Percentiles rank a stretch among this genome's conserved stretches.
phyloP scores from a whole-genome alignment of 176 grass and related monocot genomes.

The Avena atlantica region DNA sequence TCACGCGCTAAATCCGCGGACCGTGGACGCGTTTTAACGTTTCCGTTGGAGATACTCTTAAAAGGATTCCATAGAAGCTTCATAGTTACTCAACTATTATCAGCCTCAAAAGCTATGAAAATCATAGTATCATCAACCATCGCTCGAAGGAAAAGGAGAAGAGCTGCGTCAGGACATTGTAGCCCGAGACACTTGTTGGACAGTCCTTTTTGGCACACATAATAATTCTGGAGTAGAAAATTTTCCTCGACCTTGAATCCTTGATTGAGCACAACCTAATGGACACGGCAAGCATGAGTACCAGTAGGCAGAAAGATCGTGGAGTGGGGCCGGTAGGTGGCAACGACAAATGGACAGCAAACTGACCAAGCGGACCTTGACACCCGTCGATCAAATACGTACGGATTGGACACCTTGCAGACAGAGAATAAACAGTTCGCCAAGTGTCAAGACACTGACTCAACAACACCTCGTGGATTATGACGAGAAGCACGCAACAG shows the following conservation, averaged over 20 bases:
- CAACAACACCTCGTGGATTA: neutral
- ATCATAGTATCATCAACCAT: neutral
- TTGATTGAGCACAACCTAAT: neutral
- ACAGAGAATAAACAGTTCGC: neutral
- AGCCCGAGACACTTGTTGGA: neutral
- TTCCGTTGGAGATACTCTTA: no score
- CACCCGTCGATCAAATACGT: neutral
- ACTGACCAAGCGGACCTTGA: neutral
- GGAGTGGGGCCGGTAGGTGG: slow-evolving; percentile 7
- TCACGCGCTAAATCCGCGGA: no score
- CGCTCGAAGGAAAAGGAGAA: neutral
- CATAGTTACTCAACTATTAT: neutral
- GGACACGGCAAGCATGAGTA: neutral
- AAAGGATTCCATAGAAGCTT: neutral
- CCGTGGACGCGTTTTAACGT: no score
- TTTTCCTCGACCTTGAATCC: neutral
- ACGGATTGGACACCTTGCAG: neutral
- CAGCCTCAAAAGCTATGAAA: neutral
- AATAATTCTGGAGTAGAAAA: neutral
- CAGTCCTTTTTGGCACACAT: neutral
- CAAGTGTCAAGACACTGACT: slow-evolving; percentile 5
- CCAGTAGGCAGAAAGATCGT: neutral
- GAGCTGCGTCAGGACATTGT: neutral
- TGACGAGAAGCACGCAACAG: neutral
- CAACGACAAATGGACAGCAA: neutral